Percentiles rank a stretch among this genome's conserved stretches.
Conservation (phyloP, 306 rosid genomes). For the Citrullus amarus region DNA sequence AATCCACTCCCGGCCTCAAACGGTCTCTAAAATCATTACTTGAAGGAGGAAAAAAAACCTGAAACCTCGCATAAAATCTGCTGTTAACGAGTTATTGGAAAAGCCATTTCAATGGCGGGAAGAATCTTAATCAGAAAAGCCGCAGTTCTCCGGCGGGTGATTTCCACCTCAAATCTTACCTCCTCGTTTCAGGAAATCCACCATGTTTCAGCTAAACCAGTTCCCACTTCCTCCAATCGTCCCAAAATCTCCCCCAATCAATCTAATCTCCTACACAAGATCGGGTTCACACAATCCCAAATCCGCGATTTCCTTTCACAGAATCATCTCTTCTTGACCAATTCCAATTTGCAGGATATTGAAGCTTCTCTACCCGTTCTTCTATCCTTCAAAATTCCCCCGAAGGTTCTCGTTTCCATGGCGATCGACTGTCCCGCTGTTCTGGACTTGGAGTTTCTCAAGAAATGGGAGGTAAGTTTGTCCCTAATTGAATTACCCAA, state of each 20-base stretch:
- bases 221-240: conserved; percentile 10
- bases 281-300: conserved; percentile 53
- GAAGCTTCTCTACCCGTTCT: conserved; percentile 39
- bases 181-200: not conserved
- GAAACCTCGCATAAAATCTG: not conserved
- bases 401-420: conserved; percentile 35
- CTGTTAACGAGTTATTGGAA: not conserved
- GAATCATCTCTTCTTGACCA: conserved; percentile 29
- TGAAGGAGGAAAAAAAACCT: too few relatives aligned
- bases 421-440: conserved; percentile 42
- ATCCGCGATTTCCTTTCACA: conserved; percentile 28
- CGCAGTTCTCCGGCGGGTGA: not conserved
- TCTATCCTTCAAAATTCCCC: conserved; percentile 40
- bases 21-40: too few relatives aligned
- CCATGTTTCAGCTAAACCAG: conserved; percentile 13
- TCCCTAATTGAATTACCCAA: conserved; percentile 15
- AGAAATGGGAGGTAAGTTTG: conserved; percentile 34
- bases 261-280: conserved; percentile 40
- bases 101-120: conserved; percentile 4
- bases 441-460: conserved; percentile 38
- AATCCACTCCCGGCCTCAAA: too few relatives aligned
- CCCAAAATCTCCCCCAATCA: not conserved
- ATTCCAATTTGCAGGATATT: conserved; percentile 21
- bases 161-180: not conserved
- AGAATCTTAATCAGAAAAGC: not conserved